phyloP scores from a whole-genome alignment of 163 green algal species.

The Chloroidium sp. region DNA sequence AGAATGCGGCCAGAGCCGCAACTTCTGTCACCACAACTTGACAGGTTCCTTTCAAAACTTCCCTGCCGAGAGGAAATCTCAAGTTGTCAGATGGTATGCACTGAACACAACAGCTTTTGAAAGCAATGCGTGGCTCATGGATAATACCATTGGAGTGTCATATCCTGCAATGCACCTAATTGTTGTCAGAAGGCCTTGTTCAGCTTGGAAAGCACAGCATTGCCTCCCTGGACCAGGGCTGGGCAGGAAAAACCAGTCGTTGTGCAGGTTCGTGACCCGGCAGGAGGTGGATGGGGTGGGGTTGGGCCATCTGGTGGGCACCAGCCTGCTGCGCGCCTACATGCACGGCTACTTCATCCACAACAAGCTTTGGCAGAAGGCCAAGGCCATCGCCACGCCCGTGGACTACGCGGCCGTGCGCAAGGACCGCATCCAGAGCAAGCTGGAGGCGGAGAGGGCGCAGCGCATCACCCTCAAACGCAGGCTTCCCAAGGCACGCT shows the following conservation, averaged over 20 bases:
- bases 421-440: constrained; percentile 65
- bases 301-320: constrained; percentile 86
- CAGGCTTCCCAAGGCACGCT: constrained; percentile 51
- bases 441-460: constrained; percentile 81
- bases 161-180: too few species aligned
- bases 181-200: too few species aligned
- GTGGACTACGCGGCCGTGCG: constrained; percentile 87
- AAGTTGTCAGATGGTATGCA: too few species aligned
- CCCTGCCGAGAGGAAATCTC: too few species aligned
- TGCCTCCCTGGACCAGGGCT: neutral
- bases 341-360: constrained; percentile 99
- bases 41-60: too few species aligned
- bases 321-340: constrained; percentile 85
- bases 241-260: too few species aligned
- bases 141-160: too few species aligned
- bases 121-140: too few species aligned
- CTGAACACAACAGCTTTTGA: too few species aligned
- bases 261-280: constrained; percentile 80
- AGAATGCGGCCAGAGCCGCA: too few species aligned
- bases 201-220: too few species aligned
- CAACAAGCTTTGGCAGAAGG: constrained; percentile 87
- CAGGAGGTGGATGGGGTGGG: constrained; percentile 74
- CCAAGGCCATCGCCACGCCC: constrained; percentile 56
- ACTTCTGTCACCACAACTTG: too few species aligned
- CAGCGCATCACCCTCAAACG: constrained; percentile 66